Conservation (phyloP, 2,329 filamentous ascomycete species). For the Fusarium beomiforme region DNA sequence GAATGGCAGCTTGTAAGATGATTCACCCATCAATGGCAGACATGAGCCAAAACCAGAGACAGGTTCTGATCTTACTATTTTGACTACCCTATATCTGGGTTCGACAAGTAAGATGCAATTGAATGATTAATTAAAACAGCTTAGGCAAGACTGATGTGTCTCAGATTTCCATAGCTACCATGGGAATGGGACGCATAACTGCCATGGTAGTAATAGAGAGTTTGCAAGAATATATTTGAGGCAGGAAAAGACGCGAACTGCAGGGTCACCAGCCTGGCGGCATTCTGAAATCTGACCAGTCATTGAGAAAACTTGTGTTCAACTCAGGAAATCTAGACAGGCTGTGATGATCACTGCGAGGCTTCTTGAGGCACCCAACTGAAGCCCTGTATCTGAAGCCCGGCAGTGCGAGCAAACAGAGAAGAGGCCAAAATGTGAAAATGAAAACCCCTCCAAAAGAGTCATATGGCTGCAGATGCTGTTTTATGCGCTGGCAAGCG, state of each 20-base stretch:
- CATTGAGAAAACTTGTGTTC: slow-evolving; percentile 30
- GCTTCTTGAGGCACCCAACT: slow-evolving; percentile 5
- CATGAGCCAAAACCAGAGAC: background rate
- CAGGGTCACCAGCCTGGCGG: slow-evolving; percentile 11
- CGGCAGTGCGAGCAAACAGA: slow-evolving; percentile 25
- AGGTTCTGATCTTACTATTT: background rate
- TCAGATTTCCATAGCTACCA: background rate
- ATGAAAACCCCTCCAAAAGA: slow-evolving; percentile 9
- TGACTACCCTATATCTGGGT: background rate
- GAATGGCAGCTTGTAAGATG: background rate
- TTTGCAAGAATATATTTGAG: background rate
- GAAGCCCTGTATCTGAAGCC: slow-evolving; percentile 5
- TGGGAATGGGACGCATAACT: background rate
- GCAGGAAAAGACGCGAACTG: slow-evolving; percentile 19
- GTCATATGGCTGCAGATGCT: slow-evolving; percentile 39
- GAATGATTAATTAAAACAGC: background rate
- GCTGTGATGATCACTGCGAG: slow-evolving; percentile 21
- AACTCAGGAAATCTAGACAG: slow-evolving; percentile 27
- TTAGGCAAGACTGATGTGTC: background rate
- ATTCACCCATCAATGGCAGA: background rate
- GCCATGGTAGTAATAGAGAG: background rate
- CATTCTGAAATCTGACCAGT: slow-evolving; percentile 32
- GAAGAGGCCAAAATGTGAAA: slow-evolving; percentile 30
- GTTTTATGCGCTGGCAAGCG: slow-evolving; percentile 44
- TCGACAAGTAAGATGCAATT: background rate